Conservation (phyloP, 192 early-diverging fungal species). For the Gaertneriomyces sp. region DNA sequence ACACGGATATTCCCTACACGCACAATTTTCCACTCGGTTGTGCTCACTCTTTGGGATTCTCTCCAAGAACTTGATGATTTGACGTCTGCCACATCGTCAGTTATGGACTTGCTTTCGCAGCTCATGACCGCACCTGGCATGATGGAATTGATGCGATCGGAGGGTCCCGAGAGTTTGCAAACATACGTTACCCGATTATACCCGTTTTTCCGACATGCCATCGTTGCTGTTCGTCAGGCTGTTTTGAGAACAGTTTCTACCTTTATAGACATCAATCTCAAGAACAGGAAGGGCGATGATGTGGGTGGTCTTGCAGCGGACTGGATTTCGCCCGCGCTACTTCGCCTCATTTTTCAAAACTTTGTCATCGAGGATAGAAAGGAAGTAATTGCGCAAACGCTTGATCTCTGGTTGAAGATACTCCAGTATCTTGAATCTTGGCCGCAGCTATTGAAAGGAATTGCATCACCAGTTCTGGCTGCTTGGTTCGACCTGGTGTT, state of each 20-base stretch:
- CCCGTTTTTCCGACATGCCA: slow-evolving; percentile 94
- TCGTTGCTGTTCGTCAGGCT: slow-evolving; percentile 76
- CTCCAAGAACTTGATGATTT: slow-evolving; percentile 90
- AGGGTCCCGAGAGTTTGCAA: slow-evolving; percentile 48
- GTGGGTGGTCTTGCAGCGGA: neutral
- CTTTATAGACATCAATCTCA: slow-evolving; percentile 56
- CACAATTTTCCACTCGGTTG: slow-evolving; percentile 64
- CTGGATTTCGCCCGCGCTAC: slow-evolving; percentile 57
- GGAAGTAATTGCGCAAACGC: slow-evolving; percentile 57
- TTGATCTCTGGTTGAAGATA: slow-evolving; percentile 62
- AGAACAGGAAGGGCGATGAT: neutral
- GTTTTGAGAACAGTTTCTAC: slow-evolving; percentile 77
- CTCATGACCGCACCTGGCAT: slow-evolving; percentile 59
- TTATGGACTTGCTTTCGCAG: slow-evolving; percentile 89
- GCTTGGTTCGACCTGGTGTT: slow-evolving; percentile 69
- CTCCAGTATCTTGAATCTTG: too few relatives aligned
- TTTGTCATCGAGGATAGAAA: slow-evolving; percentile 79
- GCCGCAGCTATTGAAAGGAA: neutral
- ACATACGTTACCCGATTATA: slow-evolving; percentile 80
- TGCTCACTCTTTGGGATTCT: slow-evolving; percentile 82
- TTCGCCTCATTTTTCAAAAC: slow-evolving; percentile 87
- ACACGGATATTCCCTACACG: slow-evolving; percentile 62
- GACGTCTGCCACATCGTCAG: slow-evolving; percentile 82
- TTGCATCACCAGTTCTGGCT: slow-evolving; percentile 29
- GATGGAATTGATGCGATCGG: slow-evolving; percentile 25